Evolutionary conservation across 2,329 filamentous ascomycete genomes (phyloP), one percentile per base, ranked within the genome.

Genomic region (Bimuria novae-zelandiae): DNA sequence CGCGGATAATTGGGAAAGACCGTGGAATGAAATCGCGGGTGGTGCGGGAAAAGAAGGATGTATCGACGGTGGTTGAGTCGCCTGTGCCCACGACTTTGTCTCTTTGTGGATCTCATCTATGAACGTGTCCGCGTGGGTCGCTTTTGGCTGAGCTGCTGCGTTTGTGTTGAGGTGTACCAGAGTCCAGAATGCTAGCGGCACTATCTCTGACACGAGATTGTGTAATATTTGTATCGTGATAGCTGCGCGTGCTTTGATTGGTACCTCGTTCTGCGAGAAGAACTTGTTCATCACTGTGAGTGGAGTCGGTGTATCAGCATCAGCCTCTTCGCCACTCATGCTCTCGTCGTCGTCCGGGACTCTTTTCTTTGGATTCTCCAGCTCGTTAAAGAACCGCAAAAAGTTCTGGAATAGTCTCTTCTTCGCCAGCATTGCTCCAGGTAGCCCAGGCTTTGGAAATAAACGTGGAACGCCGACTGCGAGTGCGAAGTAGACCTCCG

Each of bases 381-480:
- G 50, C 8, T 71, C 69, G 1, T 55, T 33, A 27, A 69, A 69
- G 11, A 70, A 37, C 16, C 59, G 64, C 7, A 45, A 59, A 17
- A 73, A 62, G 27, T 71, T 68, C 5, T 64, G 54, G 1, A 67
- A 41, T 11, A 73, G 52, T 17, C 70, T 61, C 43, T 64, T 72
- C 46, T 63, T 66, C 10, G 76, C 75, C 42, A 74, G 48, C 35
- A 61, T 63, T 7, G 70, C 68, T 27, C 60, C 62, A 7, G 71
- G 69, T 6, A 74, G 51, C 67, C 76, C 74, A 1, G 82, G 82
- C 22, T 82, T 72, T 3, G 84, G 84, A 16, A 80, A 66, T 75
- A 81, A 83, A 19, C 80, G 77, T 12, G 84, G 83, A 4, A 84
- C 63, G 0, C 84, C 84, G 8, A 80, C 74, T 3, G 82, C 73